phyloP scores from a whole-genome alignment of 805 yeast genomes.

The Debaryomyces maramus region DNA sequence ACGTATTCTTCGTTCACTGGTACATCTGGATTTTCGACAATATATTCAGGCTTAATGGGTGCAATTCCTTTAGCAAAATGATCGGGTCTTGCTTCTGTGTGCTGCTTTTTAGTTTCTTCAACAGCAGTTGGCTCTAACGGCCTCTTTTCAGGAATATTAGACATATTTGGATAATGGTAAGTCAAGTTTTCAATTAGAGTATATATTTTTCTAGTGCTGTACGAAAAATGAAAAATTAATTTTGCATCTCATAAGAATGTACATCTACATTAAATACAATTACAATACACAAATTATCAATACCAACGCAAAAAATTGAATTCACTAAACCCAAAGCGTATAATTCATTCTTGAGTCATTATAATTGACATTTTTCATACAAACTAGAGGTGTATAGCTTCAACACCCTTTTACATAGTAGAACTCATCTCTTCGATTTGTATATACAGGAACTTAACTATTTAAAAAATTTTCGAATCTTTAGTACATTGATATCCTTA shows the following conservation, averaged over 20 bases:
- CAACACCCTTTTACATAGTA: too few species aligned
- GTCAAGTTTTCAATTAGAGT: too few species aligned
- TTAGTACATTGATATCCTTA: too few species aligned
- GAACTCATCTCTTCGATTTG: slow-evolving; percentile 6
- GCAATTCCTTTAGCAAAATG: slow-evolving; percentile 63
- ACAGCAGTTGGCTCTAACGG: slow-evolving; percentile 9
- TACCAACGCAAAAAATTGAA: too few species aligned
- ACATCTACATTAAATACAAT: too few species aligned
- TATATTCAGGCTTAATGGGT: slow-evolving; percentile 68
- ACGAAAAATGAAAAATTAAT: neutral
- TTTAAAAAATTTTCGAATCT: slow-evolving; percentile 6
- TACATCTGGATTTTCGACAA: slow-evolving; percentile 50
- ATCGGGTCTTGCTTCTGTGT: slow-evolving; percentile 17
- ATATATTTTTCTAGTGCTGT: too few species aligned
- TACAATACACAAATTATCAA: too few species aligned
- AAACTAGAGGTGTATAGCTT: too few species aligned
- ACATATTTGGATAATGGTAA: too few species aligned
- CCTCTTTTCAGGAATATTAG: slow-evolving; percentile 14
- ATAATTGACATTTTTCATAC: too few species aligned
- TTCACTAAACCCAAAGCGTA: too few species aligned
- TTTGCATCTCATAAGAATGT: neutral
- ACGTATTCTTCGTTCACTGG: slow-evolving; percentile 27
- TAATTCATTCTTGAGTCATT: too few species aligned
- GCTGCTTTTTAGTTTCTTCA: slow-evolving; percentile 22
- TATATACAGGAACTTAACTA: slow-evolving; percentile 5